A percentile compares a stretch with the other conserved stretches of the same genome.
These are phyloP conservation scores for Yarrowia sp. DNA, from an alignment of 805 yeast species.

Conservation along the genomic window DNA sequence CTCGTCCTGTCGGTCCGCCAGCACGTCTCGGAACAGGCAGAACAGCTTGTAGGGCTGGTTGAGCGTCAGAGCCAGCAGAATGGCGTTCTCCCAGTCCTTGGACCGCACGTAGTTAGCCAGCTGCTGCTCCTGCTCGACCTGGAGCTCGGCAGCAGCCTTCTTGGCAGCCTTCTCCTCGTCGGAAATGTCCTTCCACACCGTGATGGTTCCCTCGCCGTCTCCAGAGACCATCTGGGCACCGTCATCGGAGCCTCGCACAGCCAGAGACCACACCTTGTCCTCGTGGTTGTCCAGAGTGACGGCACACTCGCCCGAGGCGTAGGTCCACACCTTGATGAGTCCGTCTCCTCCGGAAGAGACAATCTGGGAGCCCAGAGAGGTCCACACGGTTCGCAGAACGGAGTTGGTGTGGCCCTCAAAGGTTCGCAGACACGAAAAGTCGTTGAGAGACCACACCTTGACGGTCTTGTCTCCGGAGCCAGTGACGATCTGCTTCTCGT, in stretches of 20 bases:
- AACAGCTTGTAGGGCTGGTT: constrained; percentile 89
- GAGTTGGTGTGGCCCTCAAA: constrained; percentile 95
- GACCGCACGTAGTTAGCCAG: constrained; percentile 68
- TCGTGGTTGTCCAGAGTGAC: constrained; percentile 87
- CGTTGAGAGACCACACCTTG: constrained; percentile 82
- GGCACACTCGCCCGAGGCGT: constrained; percentile 68
- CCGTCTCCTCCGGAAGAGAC: constrained; percentile 90
- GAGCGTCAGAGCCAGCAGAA: constrained; percentile 75
- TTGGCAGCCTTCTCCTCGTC: constrained; percentile 61
- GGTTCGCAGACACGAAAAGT: constrained; percentile 72
- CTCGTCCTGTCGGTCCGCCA: constrained; percentile 47
- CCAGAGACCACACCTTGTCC: constrained; percentile 91
- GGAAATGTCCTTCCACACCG: constrained; percentile 85
- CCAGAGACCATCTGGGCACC: constrained; percentile 77
- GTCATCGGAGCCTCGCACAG: constrained; percentile 58
- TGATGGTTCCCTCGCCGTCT: constrained; percentile 92
- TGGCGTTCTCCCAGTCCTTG: constrained; percentile 86
- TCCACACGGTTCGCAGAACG: constrained; percentile 75
- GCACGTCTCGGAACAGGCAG: constrained; percentile 65
- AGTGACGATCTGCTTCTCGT: constrained; percentile 70
- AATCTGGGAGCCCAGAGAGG: constrained; percentile 64
- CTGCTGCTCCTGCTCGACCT: constrained; percentile 86
- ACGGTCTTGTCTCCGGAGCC: constrained; percentile 92
- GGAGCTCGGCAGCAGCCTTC: constrained; percentile 50
- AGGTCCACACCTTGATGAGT: constrained; percentile 86